Conservation (phyloP, 2,329 filamentous ascomycete genomes). For the Botrytis galanthina region DNA sequence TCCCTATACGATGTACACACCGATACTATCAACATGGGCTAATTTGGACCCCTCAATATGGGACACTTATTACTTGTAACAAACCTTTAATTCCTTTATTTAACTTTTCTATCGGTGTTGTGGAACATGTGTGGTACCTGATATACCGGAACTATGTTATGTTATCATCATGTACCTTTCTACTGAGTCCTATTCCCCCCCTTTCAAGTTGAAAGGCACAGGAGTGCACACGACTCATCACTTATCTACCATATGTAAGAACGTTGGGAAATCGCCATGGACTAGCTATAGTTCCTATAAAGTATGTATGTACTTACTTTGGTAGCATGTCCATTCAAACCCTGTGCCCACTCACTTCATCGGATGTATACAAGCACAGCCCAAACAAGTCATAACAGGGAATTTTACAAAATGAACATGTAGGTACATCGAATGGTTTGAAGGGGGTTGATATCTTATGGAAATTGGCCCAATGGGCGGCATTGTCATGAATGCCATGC, state of each 20-base stretch:
- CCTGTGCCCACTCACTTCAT: neutral
- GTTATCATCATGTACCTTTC: neutral
- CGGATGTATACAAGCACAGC: neutral
- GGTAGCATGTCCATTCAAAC: neutral
- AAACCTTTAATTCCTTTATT: neutral
- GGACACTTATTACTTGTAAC: neutral
- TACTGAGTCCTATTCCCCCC: neutral
- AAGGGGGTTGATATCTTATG: neutral
- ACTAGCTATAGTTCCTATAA: neutral
- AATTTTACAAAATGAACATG: neutral
- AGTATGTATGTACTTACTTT: neutral
- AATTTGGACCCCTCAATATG: neutral
- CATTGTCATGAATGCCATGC: neutral
- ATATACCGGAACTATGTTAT: neutral
- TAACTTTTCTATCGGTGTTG: neutral
- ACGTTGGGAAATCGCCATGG: neutral
- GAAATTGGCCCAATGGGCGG: neutral
- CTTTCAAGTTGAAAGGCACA: neutral
- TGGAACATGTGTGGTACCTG: neutral
- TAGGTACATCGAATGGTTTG: neutral
- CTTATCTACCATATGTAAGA: neutral
- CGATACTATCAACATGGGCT: neutral
- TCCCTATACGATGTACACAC: neutral
- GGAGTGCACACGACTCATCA: neutral
- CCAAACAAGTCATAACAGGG: neutral